Evolutionary conservation across 495 filamentous ascomycete genomes (phyloP).

Genomic region (Parathielavia appendiculata): DNA sequence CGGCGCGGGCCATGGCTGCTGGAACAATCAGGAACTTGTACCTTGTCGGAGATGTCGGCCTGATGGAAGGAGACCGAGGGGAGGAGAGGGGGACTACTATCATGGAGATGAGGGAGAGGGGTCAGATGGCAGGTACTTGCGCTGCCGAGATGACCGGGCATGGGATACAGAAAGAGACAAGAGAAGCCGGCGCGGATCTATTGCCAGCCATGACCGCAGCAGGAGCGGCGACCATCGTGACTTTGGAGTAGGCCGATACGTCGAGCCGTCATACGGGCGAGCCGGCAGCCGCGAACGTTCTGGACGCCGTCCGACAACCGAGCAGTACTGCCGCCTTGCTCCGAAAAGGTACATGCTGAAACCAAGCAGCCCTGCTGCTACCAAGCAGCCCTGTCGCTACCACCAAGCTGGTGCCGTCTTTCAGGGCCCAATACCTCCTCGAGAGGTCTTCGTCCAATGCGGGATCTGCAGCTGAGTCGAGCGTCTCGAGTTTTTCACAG

Average conservation of each 20-base stretch:
- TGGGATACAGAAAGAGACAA: background rate
- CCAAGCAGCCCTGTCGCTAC: background rate
- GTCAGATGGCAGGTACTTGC: background rate
- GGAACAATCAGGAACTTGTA: background rate
- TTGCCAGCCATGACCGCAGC: background rate
- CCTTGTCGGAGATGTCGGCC: no score
- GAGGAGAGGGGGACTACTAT: background rate
- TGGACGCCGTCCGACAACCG: background rate
- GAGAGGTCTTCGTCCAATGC: background rate
- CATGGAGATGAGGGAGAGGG: background rate
- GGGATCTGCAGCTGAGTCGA: background rate
- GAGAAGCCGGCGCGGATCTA: background rate
- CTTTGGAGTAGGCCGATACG: background rate
- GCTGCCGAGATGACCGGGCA: background rate
- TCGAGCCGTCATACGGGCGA: background rate
- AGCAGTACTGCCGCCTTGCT: constrained; percentile 13
- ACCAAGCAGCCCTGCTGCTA: background rate
- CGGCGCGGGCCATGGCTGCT: background rate
- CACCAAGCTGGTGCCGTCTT: background rate
- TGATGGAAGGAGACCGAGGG: background rate
- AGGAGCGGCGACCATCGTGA: background rate
- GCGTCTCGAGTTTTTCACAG: background rate
- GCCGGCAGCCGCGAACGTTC: background rate
- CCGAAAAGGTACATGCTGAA: constrained; percentile 12
- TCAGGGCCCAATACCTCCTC: background rate